Conservation (phyloP, 495 filamentous ascomycete genomes). For the Aspergillus taichungensis region DNA sequence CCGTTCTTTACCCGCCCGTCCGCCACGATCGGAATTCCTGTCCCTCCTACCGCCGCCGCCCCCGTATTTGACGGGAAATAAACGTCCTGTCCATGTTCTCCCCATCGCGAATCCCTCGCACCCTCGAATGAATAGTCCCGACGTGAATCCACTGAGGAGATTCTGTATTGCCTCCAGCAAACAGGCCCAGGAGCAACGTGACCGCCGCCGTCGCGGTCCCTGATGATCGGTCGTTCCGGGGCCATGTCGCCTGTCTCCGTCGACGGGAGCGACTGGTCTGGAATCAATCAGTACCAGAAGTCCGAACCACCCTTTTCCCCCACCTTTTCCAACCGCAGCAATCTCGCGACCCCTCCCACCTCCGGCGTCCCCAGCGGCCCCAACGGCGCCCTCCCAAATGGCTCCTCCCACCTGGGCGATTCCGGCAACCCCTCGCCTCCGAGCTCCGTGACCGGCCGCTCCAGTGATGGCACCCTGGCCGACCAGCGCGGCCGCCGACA, state of each 20-base stretch:
- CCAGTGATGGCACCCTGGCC: constrained; percentile 58
- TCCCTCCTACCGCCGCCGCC: neutral
- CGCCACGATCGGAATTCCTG: constrained; percentile 7
- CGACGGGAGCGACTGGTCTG: constrained; percentile 82
- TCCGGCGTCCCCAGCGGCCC: constrained; percentile 55
- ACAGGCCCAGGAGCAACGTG: neutral
- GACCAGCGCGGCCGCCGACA: constrained; percentile 49
- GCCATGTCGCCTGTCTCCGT: constrained; percentile 80
- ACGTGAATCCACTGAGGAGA: neutral
- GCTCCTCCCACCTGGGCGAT: constrained; percentile 25
- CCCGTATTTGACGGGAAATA: neutral
- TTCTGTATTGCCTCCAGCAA: neutral
- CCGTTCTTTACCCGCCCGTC: constrained; percentile 2
- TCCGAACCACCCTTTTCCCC: constrained; percentile 49
- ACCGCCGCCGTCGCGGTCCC: constrained; percentile 5
- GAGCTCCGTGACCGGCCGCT: constrained; percentile 68
- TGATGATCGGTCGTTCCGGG: constrained; percentile 54
- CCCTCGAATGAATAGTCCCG: constrained; percentile 14
- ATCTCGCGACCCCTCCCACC: constrained; percentile 61
- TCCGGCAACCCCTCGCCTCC: constrained; percentile 75
- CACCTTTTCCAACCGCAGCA: constrained; percentile 45
- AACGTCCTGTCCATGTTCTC: constrained; percentile 3
- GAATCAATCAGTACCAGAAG: constrained; percentile 61
- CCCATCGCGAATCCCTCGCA: constrained; percentile 1
- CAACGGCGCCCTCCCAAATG: constrained; percentile 41